Evolutionary conservation across 1,284 basidiomycete genomes (phyloP), one percentile per base, ranked within the genome.

Genomic region (Lentinula novae-zelandiae): DNA sequence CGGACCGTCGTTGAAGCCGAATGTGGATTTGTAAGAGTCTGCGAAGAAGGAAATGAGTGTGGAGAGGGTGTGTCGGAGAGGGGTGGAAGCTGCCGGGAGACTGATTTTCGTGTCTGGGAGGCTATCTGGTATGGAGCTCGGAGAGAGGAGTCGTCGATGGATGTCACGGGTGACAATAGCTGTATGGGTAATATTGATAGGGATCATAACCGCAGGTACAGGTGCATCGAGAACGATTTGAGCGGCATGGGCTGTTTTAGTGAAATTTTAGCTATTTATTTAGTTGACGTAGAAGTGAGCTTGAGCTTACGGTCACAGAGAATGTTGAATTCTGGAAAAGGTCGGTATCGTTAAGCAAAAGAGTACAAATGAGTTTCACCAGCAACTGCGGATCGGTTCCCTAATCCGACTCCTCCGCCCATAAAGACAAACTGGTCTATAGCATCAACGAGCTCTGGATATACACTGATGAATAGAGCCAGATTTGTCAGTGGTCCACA

Each of bases 401-500:
- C 92, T 12, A 90, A 69, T 3, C 92, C 92, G n/a, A 92, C 85
- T 0, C 85, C 89, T 42, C 92, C 92, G n/a, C 93, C 92, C 92
- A 95, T 94, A 68, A 93, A 91, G 3, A 93, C 88, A 61, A 94
- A 84, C 66, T 91, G 83, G 62, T 89, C 86, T 4, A 93, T 76
- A 8, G 80, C 86, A 2, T 78, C 78, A n/a, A 92, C 68, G 7
- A 95, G 75, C 46, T 91, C 84, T 0, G 89, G 84, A 71, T 89
- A 89, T 0, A 85, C 81, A 62, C 81, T 82, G 17, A 89, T 78
- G 68, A 94, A 92, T 1, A 93, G 74, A 0, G 90, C 92, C 40
- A 91, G 78, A 66, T 95, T 95, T n/a, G 92, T 94, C 83, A 92
- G 84, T 3, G 92, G 88, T 0, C 92, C 92, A 5, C 82, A 86